Evolutionary conservation across 768 basidiomycete species (phyloP).

Genomic region (Lepiota brunneoincarnata): DNA sequence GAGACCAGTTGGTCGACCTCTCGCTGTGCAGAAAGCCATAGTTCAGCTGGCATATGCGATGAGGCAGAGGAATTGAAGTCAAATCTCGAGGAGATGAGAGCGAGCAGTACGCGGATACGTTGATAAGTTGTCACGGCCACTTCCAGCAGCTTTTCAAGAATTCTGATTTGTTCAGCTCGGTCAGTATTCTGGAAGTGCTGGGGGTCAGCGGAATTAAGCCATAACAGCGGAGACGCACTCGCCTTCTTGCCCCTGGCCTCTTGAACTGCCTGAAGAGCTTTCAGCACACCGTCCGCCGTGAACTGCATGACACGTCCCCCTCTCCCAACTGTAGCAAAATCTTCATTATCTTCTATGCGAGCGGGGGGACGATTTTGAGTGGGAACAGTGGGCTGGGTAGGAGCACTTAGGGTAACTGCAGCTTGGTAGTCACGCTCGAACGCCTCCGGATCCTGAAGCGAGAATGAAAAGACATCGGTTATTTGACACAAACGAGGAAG

Average conservation of each 20-base stretch:
- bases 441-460: slow-evolving; percentile 78
- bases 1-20: slow-evolving; percentile 89
- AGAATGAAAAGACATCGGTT: not conserved
- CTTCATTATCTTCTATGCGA: slow-evolving; percentile 53
- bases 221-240: slow-evolving; percentile 15
- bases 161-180: slow-evolving; percentile 89
- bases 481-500: not conserved
- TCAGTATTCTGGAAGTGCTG: slow-evolving; percentile 78
- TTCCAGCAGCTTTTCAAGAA: slow-evolving; percentile 82
- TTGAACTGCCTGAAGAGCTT: slow-evolving; percentile 85
- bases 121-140: slow-evolving; percentile 89
- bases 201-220: not conserved
- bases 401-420: slow-evolving; percentile 44
- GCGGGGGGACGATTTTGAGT: slow-evolving; percentile 34
- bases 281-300: slow-evolving; percentile 85
- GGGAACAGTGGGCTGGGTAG: slow-evolving; percentile 29
- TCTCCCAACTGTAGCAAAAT: slow-evolving; percentile 89
- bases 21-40: slow-evolving; percentile 83
- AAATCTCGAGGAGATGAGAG: slow-evolving; percentile 91
- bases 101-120: slow-evolving; percentile 89
- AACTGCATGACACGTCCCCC: slow-evolving; percentile 83
- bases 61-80: slow-evolving; percentile 91
- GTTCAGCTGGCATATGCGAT: slow-evolving; percentile 87
- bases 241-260: slow-evolving; percentile 98
- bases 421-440: slow-evolving; percentile 77